phyloP scores from a whole-genome alignment of 1,284 basidiomycete species.

The Veloboletus limbatus region DNA sequence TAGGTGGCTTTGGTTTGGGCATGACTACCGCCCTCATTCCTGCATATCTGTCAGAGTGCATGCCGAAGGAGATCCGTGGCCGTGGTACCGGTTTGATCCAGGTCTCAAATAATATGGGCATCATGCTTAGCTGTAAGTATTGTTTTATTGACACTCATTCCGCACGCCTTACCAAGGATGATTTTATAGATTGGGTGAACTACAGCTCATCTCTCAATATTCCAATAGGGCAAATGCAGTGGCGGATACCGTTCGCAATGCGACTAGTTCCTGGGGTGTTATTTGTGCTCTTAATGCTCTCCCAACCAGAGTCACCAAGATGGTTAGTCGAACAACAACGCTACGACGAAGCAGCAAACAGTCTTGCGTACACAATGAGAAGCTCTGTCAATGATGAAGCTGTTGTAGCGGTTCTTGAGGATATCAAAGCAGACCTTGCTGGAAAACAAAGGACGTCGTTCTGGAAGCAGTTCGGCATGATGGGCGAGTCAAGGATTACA shows the following conservation, averaged over 20 bases:
- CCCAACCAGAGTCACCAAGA: slow-evolving; percentile 58
- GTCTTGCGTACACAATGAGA: slow-evolving; percentile 46
- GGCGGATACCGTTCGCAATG: slow-evolving; percentile 55
- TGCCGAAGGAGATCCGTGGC: slow-evolving; percentile 54
- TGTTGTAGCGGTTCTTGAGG: slow-evolving; percentile 45
- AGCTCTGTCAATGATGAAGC: slow-evolving; percentile 38
- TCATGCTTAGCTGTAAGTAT: slow-evolving; percentile 49
- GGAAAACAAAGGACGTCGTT: slow-evolving; percentile 42
- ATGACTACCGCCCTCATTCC: slow-evolving; percentile 56
- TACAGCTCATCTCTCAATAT: slow-evolving; percentile 40
- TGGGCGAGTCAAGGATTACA: slow-evolving; percentile 44
- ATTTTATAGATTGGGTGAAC: slow-evolving; percentile 44
- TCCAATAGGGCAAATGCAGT: slow-evolving; percentile 41
- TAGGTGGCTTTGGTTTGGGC: slow-evolving; percentile 49
- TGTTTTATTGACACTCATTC: not conserved
- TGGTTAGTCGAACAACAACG: slow-evolving; percentile 56
- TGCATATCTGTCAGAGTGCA: slow-evolving; percentile 57
- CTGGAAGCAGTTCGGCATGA: slow-evolving; percentile 39
- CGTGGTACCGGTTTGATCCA: slow-evolving; percentile 58
- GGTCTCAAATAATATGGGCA: slow-evolving; percentile 47
- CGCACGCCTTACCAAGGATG: slow-evolving; percentile 5
- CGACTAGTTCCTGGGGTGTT: slow-evolving; percentile 53
- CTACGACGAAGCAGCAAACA: slow-evolving; percentile 48
- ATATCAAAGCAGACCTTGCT: slow-evolving; percentile 50
- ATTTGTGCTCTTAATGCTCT: slow-evolving; percentile 45